phyloP scores from a whole-genome alignment of 176 grass and related monocot genomes.

The Carex scoparia region DNA sequence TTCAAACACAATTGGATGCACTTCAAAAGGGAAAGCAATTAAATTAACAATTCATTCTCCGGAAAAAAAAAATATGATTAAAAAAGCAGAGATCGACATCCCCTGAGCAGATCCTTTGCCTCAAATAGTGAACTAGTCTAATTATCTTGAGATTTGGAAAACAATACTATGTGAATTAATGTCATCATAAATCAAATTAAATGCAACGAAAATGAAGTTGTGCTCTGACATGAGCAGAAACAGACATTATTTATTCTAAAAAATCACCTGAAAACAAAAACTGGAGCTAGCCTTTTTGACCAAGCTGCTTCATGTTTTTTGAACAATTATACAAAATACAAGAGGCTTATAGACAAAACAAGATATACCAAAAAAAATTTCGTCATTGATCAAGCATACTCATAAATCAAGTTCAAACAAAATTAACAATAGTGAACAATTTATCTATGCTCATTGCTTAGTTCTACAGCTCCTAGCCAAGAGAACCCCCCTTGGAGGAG shows the following conservation, averaged over 20 bases:
- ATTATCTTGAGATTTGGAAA: neutral
- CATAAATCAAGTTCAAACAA: neutral
- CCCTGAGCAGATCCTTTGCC: neutral
- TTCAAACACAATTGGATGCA: neutral
- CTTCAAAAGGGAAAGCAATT: neutral
- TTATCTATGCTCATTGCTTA: conserved; percentile 19
- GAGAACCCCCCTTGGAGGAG: conserved; percentile 75
- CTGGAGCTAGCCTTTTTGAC: neutral
- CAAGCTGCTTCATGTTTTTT: neutral
- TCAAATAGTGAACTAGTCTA: neutral
- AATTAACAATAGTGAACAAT: conserved; percentile 12
- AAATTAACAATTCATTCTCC: neutral
- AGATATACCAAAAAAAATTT: conserved; percentile 1
- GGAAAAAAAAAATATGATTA: neutral
- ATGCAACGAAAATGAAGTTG: neutral
- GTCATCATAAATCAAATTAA: neutral
- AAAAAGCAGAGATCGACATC: neutral
- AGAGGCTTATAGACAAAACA: neutral
- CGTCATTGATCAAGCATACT: conserved; percentile 4
- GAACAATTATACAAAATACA: neutral
- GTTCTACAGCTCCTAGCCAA: conserved; percentile 62
- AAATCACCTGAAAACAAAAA: neutral
- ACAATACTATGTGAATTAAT: neutral
- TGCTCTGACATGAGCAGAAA: neutral
- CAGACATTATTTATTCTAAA: neutral